phyloP scores from a whole-genome alignment of 139 green algal species.

The Coelastrella sp. region DNA sequence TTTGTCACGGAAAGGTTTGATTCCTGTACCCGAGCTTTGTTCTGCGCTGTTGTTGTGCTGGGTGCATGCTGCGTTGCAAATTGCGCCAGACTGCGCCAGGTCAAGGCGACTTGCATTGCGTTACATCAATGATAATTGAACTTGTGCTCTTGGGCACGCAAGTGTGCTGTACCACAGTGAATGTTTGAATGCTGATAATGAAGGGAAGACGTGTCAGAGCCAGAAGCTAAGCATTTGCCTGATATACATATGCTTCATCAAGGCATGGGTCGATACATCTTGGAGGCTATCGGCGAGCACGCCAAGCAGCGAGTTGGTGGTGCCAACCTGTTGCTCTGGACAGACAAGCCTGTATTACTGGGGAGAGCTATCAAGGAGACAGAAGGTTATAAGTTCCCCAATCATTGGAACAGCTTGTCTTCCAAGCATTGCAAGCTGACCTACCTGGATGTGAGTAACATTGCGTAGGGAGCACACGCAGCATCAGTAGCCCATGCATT shows the following conservation, averaged over 20 bases:
- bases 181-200: too few relatives aligned
- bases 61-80: neutral
- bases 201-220: too few relatives aligned
- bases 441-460: neutral
- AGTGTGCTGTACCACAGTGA: too few relatives aligned
- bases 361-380: conserved; percentile 5
- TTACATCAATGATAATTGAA: neutral
- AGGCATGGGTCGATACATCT: conserved; percentile 12
- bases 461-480: neutral
- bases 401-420: conserved; percentile 30
- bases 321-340: neutral
- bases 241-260: neutral
- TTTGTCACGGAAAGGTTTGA: neutral
- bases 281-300: neutral
- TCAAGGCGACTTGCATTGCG: neutral
- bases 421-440: conserved; percentile 5
- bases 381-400: conserved; percentile 39
- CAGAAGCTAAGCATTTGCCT: neutral
- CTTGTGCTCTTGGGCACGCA: too few relatives aligned
- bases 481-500: neutral
- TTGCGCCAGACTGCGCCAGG: neutral
- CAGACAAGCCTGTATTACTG: neutral
- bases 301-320: neutral
- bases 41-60: neutral
- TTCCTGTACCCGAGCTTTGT: neutral